These are phyloP conservation scores for Helicocarpus griseus DNA, from an alignment of 2,329 filamentous ascomycete species.

Conservation along the genomic window DNA sequence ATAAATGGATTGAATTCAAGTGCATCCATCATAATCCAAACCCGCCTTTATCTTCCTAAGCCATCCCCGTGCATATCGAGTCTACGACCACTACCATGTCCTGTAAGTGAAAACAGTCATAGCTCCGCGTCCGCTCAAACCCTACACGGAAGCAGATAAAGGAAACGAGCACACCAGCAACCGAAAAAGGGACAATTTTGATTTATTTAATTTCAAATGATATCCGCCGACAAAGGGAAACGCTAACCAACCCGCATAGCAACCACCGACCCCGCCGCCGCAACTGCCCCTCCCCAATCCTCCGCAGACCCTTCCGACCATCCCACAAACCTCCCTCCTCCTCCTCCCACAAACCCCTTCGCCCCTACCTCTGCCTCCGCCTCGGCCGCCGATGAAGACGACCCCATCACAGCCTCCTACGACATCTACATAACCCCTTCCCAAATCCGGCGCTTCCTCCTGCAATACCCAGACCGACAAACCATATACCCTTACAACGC, in stretches of 20 bases:
- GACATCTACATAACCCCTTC: constrained; percentile 75
- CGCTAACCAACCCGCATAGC: constrained; percentile 1
- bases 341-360: too few species aligned
- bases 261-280: background rate
- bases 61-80: background rate
- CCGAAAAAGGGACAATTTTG: too few species aligned
- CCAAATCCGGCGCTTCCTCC: constrained; percentile 62
- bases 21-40: too few species aligned
- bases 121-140: background rate
- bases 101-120: background rate
- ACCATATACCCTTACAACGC: constrained; percentile 55
- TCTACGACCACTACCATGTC: background rate
- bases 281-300: background rate
- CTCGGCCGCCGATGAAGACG: constrained; percentile 27
- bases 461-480: constrained; percentile 71
- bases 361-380: background rate
- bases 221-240: too few species aligned
- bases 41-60: background rate
- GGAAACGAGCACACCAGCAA: too few species aligned
- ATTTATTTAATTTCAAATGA: too few species aligned
- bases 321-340: too few species aligned
- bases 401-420: constrained; percentile 67
- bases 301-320: too few species aligned
- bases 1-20: background rate
- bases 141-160: background rate